Conservation (phyloP, 2,329 filamentous ascomycete species). For the Helminthosporium solani region DNA sequence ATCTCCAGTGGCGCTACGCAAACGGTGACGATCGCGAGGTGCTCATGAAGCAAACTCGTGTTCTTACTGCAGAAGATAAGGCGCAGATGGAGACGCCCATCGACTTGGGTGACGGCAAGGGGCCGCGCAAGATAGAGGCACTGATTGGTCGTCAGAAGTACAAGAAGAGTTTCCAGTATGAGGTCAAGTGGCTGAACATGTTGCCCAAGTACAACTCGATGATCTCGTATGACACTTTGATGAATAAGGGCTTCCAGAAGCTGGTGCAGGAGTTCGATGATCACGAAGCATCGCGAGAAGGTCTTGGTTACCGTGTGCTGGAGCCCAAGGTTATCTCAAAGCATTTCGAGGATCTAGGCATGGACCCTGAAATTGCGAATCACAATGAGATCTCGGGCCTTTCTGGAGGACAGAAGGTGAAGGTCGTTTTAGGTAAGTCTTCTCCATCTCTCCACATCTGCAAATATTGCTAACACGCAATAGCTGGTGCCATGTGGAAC, state of each 20-base stretch:
- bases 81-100: constrained; percentile 89
- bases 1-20: constrained; percentile 96
- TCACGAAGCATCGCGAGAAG: constrained; percentile 97
- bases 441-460: constrained; percentile 13
- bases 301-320: constrained; percentile 91
- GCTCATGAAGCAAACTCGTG: constrained; percentile 93
- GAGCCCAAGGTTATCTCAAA: constrained; percentile 93
- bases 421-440: constrained; percentile 76
- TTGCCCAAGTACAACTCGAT: constrained; percentile 92
- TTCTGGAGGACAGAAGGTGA: constrained; percentile 97
- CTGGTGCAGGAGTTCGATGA: constrained; percentile 97
- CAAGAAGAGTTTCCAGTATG: constrained; percentile 99
- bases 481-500: constrained; percentile 93
- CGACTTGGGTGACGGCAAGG: constrained; percentile 80
- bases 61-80: constrained; percentile 80
- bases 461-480: constrained; percentile 10
- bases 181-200: constrained; percentile 89
- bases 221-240: constrained; percentile 88
- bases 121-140: constrained; percentile 74
- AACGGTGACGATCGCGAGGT: constrained; percentile 97
- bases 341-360: constrained; percentile 95
- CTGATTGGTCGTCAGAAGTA: constrained; percentile 96
- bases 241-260: constrained; percentile 85
- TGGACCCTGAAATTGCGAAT: constrained; percentile 97
- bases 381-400: constrained; percentile 97